Percentiles rank a stretch among this genome's conserved stretches.
These are phyloP conservation scores for Plantago elongata DNA, from an alignment of 257 asterid species.

Conservation along the genomic window DNA sequence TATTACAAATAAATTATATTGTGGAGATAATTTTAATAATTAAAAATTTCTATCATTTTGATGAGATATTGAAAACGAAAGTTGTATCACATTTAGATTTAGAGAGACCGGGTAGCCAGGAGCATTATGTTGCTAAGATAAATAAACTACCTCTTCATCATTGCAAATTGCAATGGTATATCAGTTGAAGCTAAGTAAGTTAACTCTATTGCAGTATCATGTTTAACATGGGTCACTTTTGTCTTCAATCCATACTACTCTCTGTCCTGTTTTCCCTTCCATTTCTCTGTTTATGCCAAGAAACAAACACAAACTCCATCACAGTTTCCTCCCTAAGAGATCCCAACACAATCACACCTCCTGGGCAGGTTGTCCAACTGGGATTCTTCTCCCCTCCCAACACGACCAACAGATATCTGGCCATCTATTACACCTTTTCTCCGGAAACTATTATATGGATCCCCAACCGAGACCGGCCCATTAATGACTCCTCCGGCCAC, in stretches of 20 bases:
- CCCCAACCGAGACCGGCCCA: conserved; percentile 35
- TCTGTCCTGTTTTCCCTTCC: not conserved
- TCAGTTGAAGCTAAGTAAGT: too few species aligned
- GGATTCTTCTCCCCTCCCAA: conserved; percentile 19
- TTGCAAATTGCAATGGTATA: too few species aligned
- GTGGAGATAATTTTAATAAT: too few species aligned
- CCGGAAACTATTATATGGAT: conserved; percentile 31
- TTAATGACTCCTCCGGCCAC: conserved; percentile 24
- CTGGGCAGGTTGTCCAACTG: conserved; percentile 9
- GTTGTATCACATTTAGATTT: too few species aligned
- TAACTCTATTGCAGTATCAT: too few species aligned
- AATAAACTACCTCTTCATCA: too few species aligned
- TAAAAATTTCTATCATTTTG: too few species aligned
- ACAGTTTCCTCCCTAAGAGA: conserved; percentile 13
- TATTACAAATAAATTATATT: too few species aligned
- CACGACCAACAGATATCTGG: conserved; percentile 31
- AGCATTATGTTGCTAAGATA: too few species aligned
- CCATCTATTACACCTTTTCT: conserved; percentile 30
- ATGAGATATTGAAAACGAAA: too few species aligned
- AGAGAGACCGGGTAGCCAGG: too few species aligned
- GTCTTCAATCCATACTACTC: too few species aligned
- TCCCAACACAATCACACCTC: conserved; percentile 16
- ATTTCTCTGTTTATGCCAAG: conserved; percentile 11
- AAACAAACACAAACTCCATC: conserved; percentile 21
- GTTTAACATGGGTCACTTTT: not conserved